phyloP scores from a whole-genome alignment of 1,284 basidiomycete genomes.

The Sanghuangporus sanghuang region DNA sequence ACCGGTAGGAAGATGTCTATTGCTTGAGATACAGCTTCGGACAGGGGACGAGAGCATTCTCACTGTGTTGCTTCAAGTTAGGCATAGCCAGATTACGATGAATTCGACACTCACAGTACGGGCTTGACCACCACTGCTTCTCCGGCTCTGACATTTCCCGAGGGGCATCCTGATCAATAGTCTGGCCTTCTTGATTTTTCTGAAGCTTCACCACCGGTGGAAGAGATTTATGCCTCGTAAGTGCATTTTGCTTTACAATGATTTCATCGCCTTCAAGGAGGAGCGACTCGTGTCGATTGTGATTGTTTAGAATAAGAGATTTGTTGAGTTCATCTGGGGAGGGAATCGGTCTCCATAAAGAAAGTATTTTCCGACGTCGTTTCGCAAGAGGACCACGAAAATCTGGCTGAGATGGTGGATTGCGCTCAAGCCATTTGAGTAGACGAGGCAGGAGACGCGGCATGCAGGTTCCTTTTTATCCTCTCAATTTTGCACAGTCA shows the following conservation, averaged over 20 bases:
- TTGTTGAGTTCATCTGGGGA: constrained; percentile 30
- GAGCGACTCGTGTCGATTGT: constrained; percentile 45
- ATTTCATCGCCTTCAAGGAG: constrained; percentile 49
- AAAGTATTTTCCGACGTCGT: neutral
- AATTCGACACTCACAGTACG: constrained; percentile 53
- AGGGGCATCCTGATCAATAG: constrained; percentile 32
- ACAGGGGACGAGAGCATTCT: constrained; percentile 65
- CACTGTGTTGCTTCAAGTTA: constrained; percentile 37
- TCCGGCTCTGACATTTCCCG: constrained; percentile 59
- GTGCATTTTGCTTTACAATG: constrained; percentile 40
- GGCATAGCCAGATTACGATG: neutral
- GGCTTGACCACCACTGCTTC: constrained; percentile 62
- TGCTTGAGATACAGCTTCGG: constrained; percentile 48
- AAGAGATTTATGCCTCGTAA: constrained; percentile 50
- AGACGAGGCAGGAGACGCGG: constrained; percentile 64
- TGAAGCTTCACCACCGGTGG: constrained; percentile 41
- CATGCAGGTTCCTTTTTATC: constrained; percentile 34
- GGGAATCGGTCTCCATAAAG: constrained; percentile 27
- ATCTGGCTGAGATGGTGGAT: constrained; percentile 15
- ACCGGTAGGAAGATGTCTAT: constrained; percentile 54
- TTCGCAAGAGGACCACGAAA: constrained; percentile 12
- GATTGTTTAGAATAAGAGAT: constrained; percentile 33
- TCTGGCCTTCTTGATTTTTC: constrained; percentile 20
- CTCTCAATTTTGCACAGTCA: too few species aligned
- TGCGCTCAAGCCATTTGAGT: constrained; percentile 34